These are phyloP conservation scores for Cystofilobasidium ferigula DNA, from an alignment of 768 basidiomycete genomes.

Conservation along the genomic window DNA sequence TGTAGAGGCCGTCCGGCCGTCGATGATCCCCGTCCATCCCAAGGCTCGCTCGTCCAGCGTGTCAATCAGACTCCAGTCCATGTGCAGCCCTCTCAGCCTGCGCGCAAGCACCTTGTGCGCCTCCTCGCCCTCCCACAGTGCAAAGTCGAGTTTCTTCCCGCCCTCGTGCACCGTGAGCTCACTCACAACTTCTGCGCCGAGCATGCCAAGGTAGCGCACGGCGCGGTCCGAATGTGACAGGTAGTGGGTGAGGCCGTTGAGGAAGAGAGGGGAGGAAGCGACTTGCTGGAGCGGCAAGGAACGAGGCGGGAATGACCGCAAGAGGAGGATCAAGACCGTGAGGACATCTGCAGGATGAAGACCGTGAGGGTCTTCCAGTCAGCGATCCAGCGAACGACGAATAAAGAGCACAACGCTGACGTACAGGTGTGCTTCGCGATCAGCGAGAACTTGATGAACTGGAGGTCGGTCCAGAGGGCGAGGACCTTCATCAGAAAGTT, in stretches of 20 bases:
- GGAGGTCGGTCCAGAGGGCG: conserved; percentile 61
- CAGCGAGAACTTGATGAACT: conserved; percentile 69
- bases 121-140: conserved; percentile 66
- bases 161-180: conserved; percentile 14
- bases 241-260: conserved; percentile 41
- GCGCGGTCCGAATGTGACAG: conserved; percentile 64
- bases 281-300: conserved; percentile 52
- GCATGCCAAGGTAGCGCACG: conserved; percentile 81
- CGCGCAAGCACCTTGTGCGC: conserved; percentile 57
- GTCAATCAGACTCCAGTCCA: conserved; percentile 25
- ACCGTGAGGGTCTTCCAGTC: conserved; percentile 5
- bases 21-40: too few relatives aligned
- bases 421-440: conserved; percentile 64
- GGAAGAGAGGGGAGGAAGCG: conserved; percentile 10
- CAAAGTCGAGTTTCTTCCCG: conserved; percentile 59
- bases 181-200: conserved; percentile 61
- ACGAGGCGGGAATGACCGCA: conserved; percentile 56
- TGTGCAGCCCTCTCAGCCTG: conserved; percentile 43
- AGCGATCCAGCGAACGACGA: background rate
- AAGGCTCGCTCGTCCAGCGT: background rate
- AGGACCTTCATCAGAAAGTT: conserved; percentile 38
- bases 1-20: too few relatives aligned
- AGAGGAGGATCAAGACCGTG: conserved; percentile 58
- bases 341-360: conserved; percentile 46
- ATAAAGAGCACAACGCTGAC: conserved; percentile 35